These are phyloP conservation scores for Pseudopithomyces chartarum DNA, from an alignment of 2,329 filamentous ascomycete species.

Conservation along the genomic window DNA sequence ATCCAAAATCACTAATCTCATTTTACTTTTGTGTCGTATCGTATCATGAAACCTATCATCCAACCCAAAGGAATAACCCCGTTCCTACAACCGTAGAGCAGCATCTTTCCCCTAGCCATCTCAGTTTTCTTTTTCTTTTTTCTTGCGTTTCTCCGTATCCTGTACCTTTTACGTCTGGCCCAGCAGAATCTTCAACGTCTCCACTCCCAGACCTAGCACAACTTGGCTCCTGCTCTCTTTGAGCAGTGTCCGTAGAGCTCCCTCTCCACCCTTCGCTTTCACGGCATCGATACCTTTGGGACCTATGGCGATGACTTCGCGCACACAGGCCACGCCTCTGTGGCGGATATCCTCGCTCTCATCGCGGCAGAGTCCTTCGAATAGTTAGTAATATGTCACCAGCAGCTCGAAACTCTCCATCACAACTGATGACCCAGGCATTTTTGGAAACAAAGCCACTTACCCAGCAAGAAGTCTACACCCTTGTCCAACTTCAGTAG, in stretches of 20 bases:
- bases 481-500: slow-evolving; percentile 72
- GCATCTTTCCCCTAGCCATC: too few relatives aligned
- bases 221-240: slow-evolving; percentile 71
- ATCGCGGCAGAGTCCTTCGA: slow-evolving; percentile 72
- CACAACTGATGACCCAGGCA: background rate
- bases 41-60: too few relatives aligned
- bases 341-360: slow-evolving; percentile 68
- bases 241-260: slow-evolving; percentile 71
- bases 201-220: slow-evolving; percentile 72
- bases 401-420: too few relatives aligned
- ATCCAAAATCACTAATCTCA: too few relatives aligned
- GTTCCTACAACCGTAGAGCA: too few relatives aligned
- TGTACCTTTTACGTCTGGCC: slow-evolving; percentile 18
- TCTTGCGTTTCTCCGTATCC: background rate
- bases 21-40: too few relatives aligned
- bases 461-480: slow-evolving; percentile 70
- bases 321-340: slow-evolving; percentile 75
- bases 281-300: slow-evolving; percentile 41
- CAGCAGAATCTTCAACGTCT: slow-evolving; percentile 72
- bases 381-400: background rate
- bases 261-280: slow-evolving; percentile 66
- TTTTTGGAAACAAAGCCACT: background rate
- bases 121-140: too few relatives aligned
- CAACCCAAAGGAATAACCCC: too few relatives aligned
- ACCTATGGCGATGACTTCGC: slow-evolving; percentile 74